Evolutionary conservation across 768 basidiomycete genomes (phyloP), one percentile per base, ranked within the genome.

Genomic region (Gyrodon lividus): DNA sequence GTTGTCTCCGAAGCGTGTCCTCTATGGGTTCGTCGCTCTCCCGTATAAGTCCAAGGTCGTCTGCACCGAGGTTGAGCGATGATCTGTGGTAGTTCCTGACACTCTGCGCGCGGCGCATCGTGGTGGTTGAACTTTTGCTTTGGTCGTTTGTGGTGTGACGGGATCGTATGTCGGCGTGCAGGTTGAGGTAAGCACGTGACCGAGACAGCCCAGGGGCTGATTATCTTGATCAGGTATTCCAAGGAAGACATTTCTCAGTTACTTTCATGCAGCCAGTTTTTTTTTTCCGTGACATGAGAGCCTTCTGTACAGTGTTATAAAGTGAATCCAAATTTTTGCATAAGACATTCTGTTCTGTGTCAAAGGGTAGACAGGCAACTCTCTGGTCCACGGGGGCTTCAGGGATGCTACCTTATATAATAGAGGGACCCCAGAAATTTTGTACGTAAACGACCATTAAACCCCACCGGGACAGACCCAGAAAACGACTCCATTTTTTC

Each of bases 41-140:
- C 42, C 75, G 74, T 26, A 89, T 70, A 19, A 78, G 61, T 33
- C 80, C 77, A 4, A 89, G 74, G 54, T 88, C 88, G 56, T 88
- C 78, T 5, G 76, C 26, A 22, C 59, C 61, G 6, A 77, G 70
- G 30, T 52, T 55, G 12, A 81, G 59, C 12, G 83, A 83, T 1
- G 82, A 74, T 46, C 83, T 62, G 12, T 70, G 67, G 58, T 84
- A 72, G 59, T 81, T 73, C 52, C 84, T 77, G 26, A 81, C 75
- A 57, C 80, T 84, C 59, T 87, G 86, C 19, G 83, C 75, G 31
- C 84, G 81, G 43, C 83, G 81, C 83, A 84, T 82, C 23, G 48
- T 59, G 14, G 57, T 10, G 30, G 39, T 43, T 24, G 7, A 26
- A 10, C 33, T 47, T 24, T 24, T 26, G 17, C 37, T 5, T 20